Conservation (phyloP, 140 eudicot species). For the Ambrosia hybrid region DNA sequence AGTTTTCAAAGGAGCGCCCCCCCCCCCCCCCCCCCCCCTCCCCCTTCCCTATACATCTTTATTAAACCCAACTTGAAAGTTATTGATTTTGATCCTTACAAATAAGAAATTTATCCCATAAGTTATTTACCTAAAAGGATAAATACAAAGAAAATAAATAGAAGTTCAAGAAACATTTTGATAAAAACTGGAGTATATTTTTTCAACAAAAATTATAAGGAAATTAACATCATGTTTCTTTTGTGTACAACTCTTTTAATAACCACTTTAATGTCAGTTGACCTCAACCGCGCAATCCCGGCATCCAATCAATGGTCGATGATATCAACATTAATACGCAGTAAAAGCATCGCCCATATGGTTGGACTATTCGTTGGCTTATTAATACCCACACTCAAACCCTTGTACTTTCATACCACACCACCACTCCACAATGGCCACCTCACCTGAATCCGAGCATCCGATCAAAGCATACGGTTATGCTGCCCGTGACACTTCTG, state of each 20-base stretch:
- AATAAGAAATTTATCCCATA: too few relatives aligned
- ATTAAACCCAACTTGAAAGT: too few relatives aligned
- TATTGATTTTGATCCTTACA: too few relatives aligned
- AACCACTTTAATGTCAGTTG: neutral
- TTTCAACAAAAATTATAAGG: too few relatives aligned
- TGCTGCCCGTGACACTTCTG: slow-evolving; percentile 61
- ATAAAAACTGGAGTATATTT: too few relatives aligned
- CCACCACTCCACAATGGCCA: slow-evolving; percentile 32
- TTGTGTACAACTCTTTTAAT: neutral
- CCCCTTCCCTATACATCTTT: too few relatives aligned
- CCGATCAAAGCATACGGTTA: slow-evolving; percentile 62
- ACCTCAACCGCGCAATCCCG: neutral
- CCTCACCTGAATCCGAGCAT: slow-evolving; percentile 55
- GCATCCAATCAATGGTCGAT: neutral
- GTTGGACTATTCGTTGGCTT: slow-evolving; percentile 15
- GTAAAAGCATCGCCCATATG: slow-evolving; percentile 4
- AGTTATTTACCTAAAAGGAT: too few relatives aligned
- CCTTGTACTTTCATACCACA: neutral
- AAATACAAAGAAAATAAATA: too few relatives aligned
- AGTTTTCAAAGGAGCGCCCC: too few relatives aligned
- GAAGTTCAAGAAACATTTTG: too few relatives aligned
- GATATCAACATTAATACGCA: slow-evolving; percentile 7
- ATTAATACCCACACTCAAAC: slow-evolving; percentile 6
- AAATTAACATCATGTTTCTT: too few relatives aligned
- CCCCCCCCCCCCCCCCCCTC: too few relatives aligned